Percentiles rank a stretch among this genome's conserved stretches.
Conservation (phyloP, 805 yeast genomes). For the Sugiyamaella mastotermitis region DNA sequence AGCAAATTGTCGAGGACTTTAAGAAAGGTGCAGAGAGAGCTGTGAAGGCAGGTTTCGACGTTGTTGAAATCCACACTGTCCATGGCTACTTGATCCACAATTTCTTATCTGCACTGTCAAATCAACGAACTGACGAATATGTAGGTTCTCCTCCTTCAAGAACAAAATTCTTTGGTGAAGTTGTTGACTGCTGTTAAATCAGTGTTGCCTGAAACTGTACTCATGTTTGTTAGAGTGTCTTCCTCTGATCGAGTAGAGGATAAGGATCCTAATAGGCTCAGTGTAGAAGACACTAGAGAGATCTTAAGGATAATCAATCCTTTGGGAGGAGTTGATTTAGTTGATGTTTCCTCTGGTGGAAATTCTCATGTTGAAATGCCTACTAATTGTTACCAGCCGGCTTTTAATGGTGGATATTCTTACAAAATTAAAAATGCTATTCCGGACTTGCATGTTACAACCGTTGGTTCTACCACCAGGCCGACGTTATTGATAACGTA, state of each 20-base stretch:
- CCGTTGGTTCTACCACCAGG: slow-evolving; percentile 41
- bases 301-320: slow-evolving; percentile 17
- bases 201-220: slow-evolving; percentile 36
- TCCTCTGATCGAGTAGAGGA: slow-evolving; percentile 37
- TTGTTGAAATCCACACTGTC: slow-evolving; percentile 59
- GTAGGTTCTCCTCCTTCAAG: slow-evolving; percentile 60
- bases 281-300: slow-evolving; percentile 37
- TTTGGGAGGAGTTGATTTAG: slow-evolving; percentile 41
- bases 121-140: slow-evolving; percentile 52
- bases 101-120: slow-evolving; percentile 41
- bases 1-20: slow-evolving; percentile 37
- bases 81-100: slow-evolving; percentile 50
- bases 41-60: slow-evolving; percentile 50
- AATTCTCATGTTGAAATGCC: slow-evolving; percentile 37
- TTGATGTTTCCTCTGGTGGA: slow-evolving; percentile 56
- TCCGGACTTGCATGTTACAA: slow-evolving; percentile 40
- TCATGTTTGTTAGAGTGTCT: slow-evolving; percentile 44
- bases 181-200: slow-evolving; percentile 39
- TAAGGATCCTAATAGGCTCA: slow-evolving; percentile 32
- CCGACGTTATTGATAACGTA: slow-evolving; percentile 34
- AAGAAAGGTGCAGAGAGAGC: slow-evolving; percentile 45
- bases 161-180: slow-evolving; percentile 41
- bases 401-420: slow-evolving; percentile 38
- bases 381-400: slow-evolving; percentile 32
- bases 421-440: slow-evolving; percentile 38